Percentiles rank a stretch among this genome's conserved stretches.
phyloP scores from a whole-genome alignment of 2,329 filamentous ascomycete species.

The Xenosphaeropsis pyriputrescens region DNA sequence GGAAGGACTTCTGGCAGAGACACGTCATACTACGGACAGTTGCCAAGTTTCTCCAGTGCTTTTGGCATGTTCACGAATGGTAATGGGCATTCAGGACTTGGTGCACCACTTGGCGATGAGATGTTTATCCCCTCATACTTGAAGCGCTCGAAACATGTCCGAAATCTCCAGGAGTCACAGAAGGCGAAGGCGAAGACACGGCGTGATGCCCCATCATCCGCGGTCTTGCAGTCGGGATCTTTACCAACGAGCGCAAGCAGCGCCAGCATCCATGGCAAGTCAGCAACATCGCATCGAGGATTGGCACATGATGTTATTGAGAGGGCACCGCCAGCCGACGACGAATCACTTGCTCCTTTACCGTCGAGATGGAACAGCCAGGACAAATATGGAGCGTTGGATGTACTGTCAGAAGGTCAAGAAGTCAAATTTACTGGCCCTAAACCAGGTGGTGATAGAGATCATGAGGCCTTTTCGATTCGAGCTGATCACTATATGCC shows the following conservation, averaged over 20 bases:
- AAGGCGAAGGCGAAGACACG: constrained; percentile 39
- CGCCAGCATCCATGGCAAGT: constrained; percentile 35
- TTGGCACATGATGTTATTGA: constrained; percentile 79
- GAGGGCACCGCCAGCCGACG: constrained; percentile 44
- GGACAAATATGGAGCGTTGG: constrained; percentile 61
- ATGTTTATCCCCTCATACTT: constrained; percentile 85
- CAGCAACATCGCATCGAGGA: constrained; percentile 53
- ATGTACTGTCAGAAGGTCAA: constrained; percentile 58
- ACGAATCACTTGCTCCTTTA: constrained; percentile 51
- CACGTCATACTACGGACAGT: constrained; percentile 14
- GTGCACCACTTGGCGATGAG: constrained; percentile 14
- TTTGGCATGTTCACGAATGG: constrained; percentile 16
- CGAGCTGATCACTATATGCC: constrained; percentile 81
- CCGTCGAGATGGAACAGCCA: constrained; percentile 71
- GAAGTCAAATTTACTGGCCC: constrained; percentile 48
- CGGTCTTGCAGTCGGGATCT: constrained; percentile 27
- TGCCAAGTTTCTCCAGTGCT: constrained; percentile 18
- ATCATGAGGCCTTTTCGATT: constrained; percentile 68
- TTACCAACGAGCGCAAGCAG: constrained; percentile 41
- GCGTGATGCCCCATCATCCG: constrained; percentile 23
- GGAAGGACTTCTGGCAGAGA: constrained; percentile 8
- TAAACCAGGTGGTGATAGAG: constrained; percentile 31
- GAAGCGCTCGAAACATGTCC: constrained; percentile 60
- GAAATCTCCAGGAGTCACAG: constrained; percentile 58
- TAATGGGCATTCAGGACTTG: constrained; percentile 8